phyloP scores from a whole-genome alignment of 306 rosid genomes.

The Pterocarpus santalinus region DNA sequence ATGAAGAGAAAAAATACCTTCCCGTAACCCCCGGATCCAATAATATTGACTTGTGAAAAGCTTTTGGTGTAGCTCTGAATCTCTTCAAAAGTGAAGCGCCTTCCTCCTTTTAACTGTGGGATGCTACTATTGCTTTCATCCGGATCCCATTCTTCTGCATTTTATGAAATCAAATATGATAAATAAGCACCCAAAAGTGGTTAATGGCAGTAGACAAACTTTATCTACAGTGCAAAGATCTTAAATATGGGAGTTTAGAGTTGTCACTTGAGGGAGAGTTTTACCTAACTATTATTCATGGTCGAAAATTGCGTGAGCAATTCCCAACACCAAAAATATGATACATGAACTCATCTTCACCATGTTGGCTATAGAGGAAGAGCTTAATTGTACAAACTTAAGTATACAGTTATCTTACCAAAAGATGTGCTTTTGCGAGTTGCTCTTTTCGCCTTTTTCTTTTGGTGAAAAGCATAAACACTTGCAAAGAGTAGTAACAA shows the following conservation, averaged over 20 bases:
- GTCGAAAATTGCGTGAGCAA: too few species aligned
- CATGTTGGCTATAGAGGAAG: constrained; percentile 7
- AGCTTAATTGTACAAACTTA: background rate
- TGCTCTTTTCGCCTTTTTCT: constrained; percentile 58
- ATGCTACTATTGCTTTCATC: constrained; percentile 50
- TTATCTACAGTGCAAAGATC: background rate
- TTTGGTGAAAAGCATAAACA: constrained; percentile 63
- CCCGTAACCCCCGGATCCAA: constrained; percentile 83
- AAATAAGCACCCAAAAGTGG: too few species aligned
- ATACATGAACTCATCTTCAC: background rate
- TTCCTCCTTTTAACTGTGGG: constrained; percentile 72
- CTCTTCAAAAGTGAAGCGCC: constrained; percentile 77
- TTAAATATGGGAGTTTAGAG: background rate
- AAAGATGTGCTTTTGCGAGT: constrained; percentile 55
- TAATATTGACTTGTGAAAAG: constrained; percentile 37
- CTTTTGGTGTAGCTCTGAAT: constrained; percentile 64
- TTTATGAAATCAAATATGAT: constrained; percentile 41
- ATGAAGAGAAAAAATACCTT: constrained; percentile 57
- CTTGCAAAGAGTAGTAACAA: constrained; percentile 57
- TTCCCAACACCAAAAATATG: too few species aligned
- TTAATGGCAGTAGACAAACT: too few species aligned
- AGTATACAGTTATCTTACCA: constrained; percentile 41
- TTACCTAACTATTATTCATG: too few species aligned
- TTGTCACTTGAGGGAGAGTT: too few species aligned
- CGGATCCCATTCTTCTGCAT: constrained; percentile 62